Evolutionary conservation across 331 rosid genomes (phyloP).

Genomic region (Prunus yedoensis): DNA sequence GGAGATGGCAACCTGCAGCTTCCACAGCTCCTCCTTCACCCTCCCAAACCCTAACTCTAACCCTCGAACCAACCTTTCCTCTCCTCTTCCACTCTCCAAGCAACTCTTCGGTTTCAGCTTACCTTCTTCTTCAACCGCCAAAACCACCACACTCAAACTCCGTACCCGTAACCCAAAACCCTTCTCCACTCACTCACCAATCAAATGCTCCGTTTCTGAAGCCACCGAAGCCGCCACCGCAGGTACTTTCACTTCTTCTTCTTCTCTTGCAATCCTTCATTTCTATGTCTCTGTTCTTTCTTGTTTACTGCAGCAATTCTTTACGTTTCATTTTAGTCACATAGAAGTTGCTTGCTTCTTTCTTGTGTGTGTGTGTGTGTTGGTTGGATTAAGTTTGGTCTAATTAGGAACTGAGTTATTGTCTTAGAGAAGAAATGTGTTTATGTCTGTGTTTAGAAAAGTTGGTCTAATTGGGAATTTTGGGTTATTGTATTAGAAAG

Average conservation of each 20-base stretch:
- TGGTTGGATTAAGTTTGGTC: background rate
- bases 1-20: slow-evolving; percentile 59
- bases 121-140: slow-evolving; percentile 30
- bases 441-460: background rate
- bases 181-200: slow-evolving; percentile 23
- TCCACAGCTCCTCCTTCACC: slow-evolving; percentile 35
- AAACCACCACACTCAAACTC: slow-evolving; percentile 29
- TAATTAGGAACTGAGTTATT: slow-evolving; percentile 11
- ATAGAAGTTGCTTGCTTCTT: background rate
- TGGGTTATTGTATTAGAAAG: slow-evolving; percentile 41
- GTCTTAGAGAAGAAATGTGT: slow-evolving; percentile 44
- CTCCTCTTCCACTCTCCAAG: slow-evolving; percentile 38
- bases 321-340: too few relatives aligned
- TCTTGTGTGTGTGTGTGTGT: background rate
- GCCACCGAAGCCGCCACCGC: slow-evolving; percentile 53
- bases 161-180: slow-evolving; percentile 21
- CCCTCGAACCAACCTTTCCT: slow-evolving; percentile 32
- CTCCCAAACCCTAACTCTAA: slow-evolving; percentile 9
- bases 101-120: slow-evolving; percentile 40
- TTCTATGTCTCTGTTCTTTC: background rate
- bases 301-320: background rate
- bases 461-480: background rate
- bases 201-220: slow-evolving; percentile 75
- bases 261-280: background rate
- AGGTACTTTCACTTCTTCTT: slow-evolving; percentile 37